These are phyloP conservation scores for Ceratobasidium sp. DNA, from an alignment of 1,284 basidiomycete species.

Conservation along the genomic window DNA sequence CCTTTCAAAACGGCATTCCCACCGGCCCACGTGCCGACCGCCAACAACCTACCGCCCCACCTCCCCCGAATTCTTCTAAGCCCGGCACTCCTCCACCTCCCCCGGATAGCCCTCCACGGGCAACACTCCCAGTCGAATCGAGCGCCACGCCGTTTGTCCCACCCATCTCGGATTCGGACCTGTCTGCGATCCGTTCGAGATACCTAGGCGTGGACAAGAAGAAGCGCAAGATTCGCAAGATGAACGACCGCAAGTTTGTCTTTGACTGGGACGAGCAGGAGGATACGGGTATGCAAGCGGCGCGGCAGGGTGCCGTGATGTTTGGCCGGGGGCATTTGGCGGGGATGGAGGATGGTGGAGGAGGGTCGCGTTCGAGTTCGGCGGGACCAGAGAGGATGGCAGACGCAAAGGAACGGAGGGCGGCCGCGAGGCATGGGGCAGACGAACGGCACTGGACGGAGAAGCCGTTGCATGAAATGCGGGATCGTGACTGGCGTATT, in stretches of 20 bases:
- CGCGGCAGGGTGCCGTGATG: slow-evolving; percentile 82
- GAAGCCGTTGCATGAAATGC: slow-evolving; percentile 93
- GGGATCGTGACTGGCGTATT: slow-evolving; percentile 98
- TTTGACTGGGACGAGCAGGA: slow-evolving; percentile 98
- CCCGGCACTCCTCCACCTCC: slow-evolving; percentile 57
- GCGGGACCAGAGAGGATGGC: slow-evolving; percentile 55
- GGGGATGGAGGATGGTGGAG: slow-evolving; percentile 81
- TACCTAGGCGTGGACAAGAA: slow-evolving; percentile 92
- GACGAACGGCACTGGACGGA: slow-evolving; percentile 98
- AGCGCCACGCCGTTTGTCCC: slow-evolving; percentile 63
- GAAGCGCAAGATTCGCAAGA: slow-evolving; percentile 91
- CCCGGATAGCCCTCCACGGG: slow-evolving; percentile 45
- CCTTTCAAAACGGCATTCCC: slow-evolving; percentile 69
- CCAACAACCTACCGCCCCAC: slow-evolving; percentile 54
- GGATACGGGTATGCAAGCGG: slow-evolving; percentile 75
- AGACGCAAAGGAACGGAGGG: slow-evolving; percentile 79
- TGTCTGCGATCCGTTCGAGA: slow-evolving; percentile 79
- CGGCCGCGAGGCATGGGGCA: slow-evolving; percentile 78
- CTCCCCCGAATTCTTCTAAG: slow-evolving; percentile 53
- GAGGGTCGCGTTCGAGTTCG: slow-evolving; percentile 46
- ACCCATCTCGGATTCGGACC: slow-evolving; percentile 75
- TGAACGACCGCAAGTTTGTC: slow-evolving; percentile 95
- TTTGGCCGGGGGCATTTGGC: slow-evolving; percentile 83
- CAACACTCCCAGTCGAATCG: slow-evolving; percentile 23
- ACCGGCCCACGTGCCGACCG: slow-evolving; percentile 85